Evolutionary conservation across 2,329 filamentous ascomycete species (phyloP).

Genomic region (Aureobasidium pullulans): DNA sequence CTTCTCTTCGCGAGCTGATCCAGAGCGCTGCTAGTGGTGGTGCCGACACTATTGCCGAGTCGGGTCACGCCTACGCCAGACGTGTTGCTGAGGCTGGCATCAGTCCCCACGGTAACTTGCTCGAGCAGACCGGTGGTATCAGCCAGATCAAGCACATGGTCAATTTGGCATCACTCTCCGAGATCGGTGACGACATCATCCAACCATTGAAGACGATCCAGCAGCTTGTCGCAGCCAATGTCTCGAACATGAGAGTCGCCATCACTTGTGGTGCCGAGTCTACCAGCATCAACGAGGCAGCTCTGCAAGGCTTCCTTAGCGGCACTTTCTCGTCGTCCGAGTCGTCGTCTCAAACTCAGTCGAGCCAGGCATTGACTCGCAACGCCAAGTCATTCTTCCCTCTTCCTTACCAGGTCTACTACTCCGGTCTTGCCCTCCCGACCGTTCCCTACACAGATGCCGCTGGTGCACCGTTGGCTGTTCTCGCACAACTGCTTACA

Average conservation of each 20-base stretch:
- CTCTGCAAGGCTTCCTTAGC: slow-evolving; percentile 62
- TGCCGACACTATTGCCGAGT: slow-evolving; percentile 83
- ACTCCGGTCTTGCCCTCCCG: slow-evolving; percentile 73
- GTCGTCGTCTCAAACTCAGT: slow-evolving; percentile 8
- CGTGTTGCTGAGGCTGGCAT: slow-evolving; percentile 76
- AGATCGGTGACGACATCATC: slow-evolving; percentile 43
- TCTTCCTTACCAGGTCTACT: slow-evolving; percentile 94
- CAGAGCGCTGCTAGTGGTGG: slow-evolving; percentile 83
- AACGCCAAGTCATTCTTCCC: slow-evolving; percentile 76
- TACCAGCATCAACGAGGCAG: slow-evolving; percentile 59
- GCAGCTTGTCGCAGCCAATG: slow-evolving; percentile 61
- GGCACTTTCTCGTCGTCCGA: slow-evolving; percentile 14
- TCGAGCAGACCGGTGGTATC: slow-evolving; percentile 83
- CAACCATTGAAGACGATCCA: slow-evolving; percentile 81
- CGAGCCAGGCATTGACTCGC: slow-evolving; percentile 20
- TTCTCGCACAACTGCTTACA: slow-evolving; percentile 84
- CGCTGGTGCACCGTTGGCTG: slow-evolving; percentile 71
- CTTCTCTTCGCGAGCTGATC: slow-evolving; percentile 77
- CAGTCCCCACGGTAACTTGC: slow-evolving; percentile 61
- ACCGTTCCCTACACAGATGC: slow-evolving; percentile 76
- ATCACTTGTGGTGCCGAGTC: slow-evolving; percentile 79
- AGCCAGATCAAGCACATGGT: slow-evolving; percentile 82
- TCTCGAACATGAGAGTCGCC: slow-evolving; percentile 63
- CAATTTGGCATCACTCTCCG: slow-evolving; percentile 67
- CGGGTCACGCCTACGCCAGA: slow-evolving; percentile 80